Conservation (phyloP, 257 asterid species). For the Striga asiatica region DNA sequence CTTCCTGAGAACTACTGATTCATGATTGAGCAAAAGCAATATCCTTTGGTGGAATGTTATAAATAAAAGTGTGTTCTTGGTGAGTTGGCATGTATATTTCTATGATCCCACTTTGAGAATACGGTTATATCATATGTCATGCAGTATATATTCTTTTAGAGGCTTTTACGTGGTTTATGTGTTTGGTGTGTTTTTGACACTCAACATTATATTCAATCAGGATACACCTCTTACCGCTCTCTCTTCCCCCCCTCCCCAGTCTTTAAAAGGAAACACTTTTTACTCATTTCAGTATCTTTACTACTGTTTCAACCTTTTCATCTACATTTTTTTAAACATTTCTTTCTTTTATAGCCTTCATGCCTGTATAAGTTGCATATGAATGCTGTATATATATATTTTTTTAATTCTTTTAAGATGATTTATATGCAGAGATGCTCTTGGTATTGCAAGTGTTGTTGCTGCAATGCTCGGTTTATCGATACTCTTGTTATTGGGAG, state of each 20-base stretch:
- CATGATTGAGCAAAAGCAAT: background rate
- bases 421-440: slow-evolving; percentile 54
- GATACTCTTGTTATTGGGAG: slow-evolving; percentile 63
- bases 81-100: background rate
- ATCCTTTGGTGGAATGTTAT: background rate
- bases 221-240: no score
- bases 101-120: background rate
- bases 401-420: background rate
- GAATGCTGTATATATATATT: background rate
- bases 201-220: no score
- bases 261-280: no score
- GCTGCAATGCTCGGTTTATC: slow-evolving; percentile 98
- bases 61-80: background rate
- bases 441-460: slow-evolving; percentile 84
- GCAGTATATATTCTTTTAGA: background rate
- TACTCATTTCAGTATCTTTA: no score
- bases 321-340: no score
- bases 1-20: slow-evolving; percentile 1
- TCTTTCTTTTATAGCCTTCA: no score
- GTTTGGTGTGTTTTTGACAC: background rate
- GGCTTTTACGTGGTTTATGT: background rate
- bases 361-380: no score
- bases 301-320: no score
- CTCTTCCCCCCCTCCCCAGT: no score
- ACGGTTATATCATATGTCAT: background rate